Evolutionary conservation across 805 yeast species (phyloP).

Genomic region (Saturnispora dispora): DNA sequence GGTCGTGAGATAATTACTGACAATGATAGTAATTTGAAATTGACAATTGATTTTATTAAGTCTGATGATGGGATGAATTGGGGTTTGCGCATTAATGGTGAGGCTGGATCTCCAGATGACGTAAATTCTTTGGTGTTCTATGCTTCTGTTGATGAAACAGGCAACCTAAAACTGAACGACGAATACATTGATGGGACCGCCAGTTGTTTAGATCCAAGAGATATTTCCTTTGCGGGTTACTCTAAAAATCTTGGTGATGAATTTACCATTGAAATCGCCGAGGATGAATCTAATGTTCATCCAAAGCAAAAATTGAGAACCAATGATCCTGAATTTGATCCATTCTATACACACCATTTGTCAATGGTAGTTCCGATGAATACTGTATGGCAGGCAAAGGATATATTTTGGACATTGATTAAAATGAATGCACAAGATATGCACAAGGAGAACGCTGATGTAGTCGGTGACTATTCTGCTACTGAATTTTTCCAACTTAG

Average conservation of each 20-base stretch:
- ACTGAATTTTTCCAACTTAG: conserved; percentile 46
- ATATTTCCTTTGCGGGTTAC: conserved; percentile 37
- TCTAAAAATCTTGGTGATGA: conserved; percentile 56
- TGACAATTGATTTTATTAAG: conserved; percentile 72
- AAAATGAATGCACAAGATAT: conserved; percentile 55
- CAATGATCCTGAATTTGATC: conserved; percentile 40
- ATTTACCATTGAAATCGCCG: conserved; percentile 53
- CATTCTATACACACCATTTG: conserved; percentile 52
- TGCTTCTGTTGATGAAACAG: conserved; percentile 64
- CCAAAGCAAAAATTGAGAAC: conserved; percentile 25
- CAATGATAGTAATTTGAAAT: conserved; percentile 46
- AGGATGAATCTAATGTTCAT: conserved; percentile 39
- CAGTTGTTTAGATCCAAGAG: conserved; percentile 27
- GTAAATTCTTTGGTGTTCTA: conserved; percentile 68
- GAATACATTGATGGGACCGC: conserved; percentile 14
- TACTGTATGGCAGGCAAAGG: conserved; percentile 69
- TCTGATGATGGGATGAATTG: conserved; percentile 60
- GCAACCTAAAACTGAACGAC: conserved; percentile 31
- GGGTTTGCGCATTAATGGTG: conserved; percentile 67
- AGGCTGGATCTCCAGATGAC: conserved; percentile 42
- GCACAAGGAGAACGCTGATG: conserved; percentile 12
- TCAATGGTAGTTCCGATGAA: conserved; percentile 59
- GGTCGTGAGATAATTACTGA: conserved; percentile 75
- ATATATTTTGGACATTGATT: conserved; percentile 58
- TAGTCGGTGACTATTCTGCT: conserved; percentile 29